Conservation (phyloP, 83 land plant species). For the Picea abies region DNA sequence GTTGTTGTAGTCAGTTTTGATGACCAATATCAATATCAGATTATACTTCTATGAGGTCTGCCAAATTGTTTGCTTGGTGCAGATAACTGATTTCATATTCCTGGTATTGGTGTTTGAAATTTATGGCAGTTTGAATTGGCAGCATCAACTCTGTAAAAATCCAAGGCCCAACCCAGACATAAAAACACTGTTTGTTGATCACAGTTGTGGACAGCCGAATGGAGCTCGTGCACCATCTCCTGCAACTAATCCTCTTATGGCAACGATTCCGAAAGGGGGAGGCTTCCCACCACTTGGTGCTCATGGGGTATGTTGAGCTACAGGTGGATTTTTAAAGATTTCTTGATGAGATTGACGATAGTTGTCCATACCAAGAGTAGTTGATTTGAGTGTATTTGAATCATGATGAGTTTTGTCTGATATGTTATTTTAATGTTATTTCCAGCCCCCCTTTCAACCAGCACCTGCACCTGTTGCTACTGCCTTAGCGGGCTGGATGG, state of each 20-base stretch:
- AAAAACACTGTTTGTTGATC: constrained; percentile 91
- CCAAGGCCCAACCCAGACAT: no score
- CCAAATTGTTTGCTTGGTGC: not conserved
- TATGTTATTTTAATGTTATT: constrained; percentile 10
- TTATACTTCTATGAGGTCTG: not conserved
- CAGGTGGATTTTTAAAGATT: not conserved
- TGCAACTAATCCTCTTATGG: constrained; percentile 70
- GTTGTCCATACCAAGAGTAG: not conserved
- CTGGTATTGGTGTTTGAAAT: not conserved
- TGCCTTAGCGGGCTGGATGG: constrained; percentile 94
- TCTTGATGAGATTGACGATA: not conserved
- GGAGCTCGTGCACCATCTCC: constrained; percentile 96
- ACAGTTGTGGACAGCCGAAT: constrained; percentile 88
- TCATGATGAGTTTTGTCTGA: not conserved
- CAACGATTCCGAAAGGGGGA: constrained; percentile 52
- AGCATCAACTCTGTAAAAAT: constrained; percentile 97
- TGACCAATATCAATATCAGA: not conserved
- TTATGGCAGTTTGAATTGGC: constrained; percentile 90
- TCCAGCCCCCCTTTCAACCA: constrained; percentile 93
- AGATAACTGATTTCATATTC: constrained; percentile 8
- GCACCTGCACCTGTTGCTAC: constrained; percentile 76
- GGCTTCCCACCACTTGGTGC: constrained; percentile 70
- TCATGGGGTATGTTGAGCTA: constrained; percentile 43
- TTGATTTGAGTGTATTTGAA: not conserved
- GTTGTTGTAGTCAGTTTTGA: no score